Conservation (phyloP, 2,329 filamentous ascomycete genomes). For the Celoporthe dispersa region DNA sequence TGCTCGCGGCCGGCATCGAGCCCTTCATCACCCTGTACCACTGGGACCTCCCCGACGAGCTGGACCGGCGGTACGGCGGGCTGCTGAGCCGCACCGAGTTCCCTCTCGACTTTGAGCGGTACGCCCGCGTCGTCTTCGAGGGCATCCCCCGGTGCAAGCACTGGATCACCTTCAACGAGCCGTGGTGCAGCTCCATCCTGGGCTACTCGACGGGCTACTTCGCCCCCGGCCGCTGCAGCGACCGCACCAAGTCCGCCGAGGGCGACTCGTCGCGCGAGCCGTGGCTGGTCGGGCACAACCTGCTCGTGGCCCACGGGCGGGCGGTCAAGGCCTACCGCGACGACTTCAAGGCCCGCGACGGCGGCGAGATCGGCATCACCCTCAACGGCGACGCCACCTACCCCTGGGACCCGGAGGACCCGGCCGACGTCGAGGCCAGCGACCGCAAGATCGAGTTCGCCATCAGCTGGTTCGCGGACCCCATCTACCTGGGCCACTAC, state of each 20-base stretch:
- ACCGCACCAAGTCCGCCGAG: conserved; percentile 69
- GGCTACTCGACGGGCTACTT: conserved; percentile 80
- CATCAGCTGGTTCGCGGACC: conserved; percentile 88
- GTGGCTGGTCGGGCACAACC: conserved; percentile 81
- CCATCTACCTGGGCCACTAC: conserved; percentile 83
- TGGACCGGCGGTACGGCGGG: conserved; percentile 82
- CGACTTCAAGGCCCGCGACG: conserved; percentile 74
- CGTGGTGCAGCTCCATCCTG: conserved; percentile 81
- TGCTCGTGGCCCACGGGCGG: conserved; percentile 78
- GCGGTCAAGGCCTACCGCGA: conserved; percentile 83
- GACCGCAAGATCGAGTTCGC: conserved; percentile 85
- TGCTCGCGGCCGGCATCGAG: conserved; percentile 75
- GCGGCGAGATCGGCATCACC: conserved; percentile 84
- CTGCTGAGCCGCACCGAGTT: conserved; percentile 83
- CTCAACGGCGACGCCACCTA: conserved; percentile 84
- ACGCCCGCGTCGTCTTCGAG: conserved; percentile 76
- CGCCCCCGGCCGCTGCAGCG: conserved; percentile 81
- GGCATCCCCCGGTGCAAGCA: conserved; percentile 77
- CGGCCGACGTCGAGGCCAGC: conserved; percentile 74
- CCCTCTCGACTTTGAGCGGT: conserved; percentile 78
- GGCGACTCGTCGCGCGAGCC: conserved; percentile 79
- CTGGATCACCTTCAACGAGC: conserved; percentile 93
- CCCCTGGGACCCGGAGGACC: conserved; percentile 80
- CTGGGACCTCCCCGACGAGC: conserved; percentile 81
- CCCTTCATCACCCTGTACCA: conserved; percentile 86